Conservation (phyloP, 2,329 filamentous ascomycete species). For the Aureobasidium namibiae region DNA sequence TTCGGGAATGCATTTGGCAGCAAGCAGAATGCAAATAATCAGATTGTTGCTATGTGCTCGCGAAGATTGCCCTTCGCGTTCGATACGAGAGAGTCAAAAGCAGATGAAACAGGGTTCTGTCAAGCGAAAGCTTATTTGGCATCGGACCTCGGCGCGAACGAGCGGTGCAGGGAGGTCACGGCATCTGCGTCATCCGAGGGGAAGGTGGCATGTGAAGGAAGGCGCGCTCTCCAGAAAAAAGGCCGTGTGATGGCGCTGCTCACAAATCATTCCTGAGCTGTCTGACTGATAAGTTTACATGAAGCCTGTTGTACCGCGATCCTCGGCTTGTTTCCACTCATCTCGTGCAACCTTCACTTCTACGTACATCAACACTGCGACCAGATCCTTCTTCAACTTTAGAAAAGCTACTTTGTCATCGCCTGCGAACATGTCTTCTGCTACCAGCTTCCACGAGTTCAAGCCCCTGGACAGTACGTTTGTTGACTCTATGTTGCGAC, state of each 20-base stretch:
- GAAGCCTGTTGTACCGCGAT: not conserved
- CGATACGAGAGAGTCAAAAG: not conserved
- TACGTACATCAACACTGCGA: not conserved
- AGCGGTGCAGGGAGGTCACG: too few species aligned
- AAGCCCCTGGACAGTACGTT: slow-evolving; percentile 70
- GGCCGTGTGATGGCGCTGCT: not conserved
- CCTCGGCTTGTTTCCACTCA: not conserved
- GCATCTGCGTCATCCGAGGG: slow-evolving; percentile 9
- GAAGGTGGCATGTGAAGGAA: not conserved
- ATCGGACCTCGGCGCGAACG: not conserved
- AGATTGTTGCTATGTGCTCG: not conserved
- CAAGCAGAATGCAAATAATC: not conserved
- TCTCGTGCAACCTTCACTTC: not conserved
- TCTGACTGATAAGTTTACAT: not conserved
- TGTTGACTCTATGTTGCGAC: not conserved
- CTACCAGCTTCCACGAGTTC: slow-evolving; percentile 73
- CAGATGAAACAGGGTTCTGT: not conserved
- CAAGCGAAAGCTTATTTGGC: not conserved
- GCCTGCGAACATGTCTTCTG: slow-evolving; percentile 52
- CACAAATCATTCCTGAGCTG: slow-evolving; percentile 2
- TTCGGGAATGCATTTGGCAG: too few species aligned
- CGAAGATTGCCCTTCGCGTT: not conserved
- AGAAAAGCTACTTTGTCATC: not conserved
- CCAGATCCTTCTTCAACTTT: not conserved
- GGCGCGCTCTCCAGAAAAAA: not conserved